Evolutionary conservation across 306 rosid species (phyloP).

Genomic region (Prunus armeniaca): DNA sequence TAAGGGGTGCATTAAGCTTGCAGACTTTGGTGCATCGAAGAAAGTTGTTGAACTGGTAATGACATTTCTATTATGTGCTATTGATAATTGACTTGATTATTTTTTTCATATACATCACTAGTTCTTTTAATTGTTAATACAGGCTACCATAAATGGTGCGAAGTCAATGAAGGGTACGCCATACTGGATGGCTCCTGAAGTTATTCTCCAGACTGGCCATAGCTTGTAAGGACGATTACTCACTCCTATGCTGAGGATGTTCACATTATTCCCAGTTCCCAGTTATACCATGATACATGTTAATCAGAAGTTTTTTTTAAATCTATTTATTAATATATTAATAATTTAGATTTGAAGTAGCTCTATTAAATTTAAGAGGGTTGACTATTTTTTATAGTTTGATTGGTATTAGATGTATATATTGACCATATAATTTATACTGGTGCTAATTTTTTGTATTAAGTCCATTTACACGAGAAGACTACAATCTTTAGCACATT

Average conservation of each 20-base stretch:
- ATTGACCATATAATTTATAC: not conserved
- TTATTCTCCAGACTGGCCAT: slow-evolving; percentile 90
- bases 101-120: slow-evolving; percentile 13
- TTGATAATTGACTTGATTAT: slow-evolving; percentile 13
- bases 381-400: not conserved
- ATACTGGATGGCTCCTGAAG: slow-evolving; percentile 99
- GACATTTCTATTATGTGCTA: slow-evolving; percentile 12
- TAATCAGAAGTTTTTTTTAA: not conserved
- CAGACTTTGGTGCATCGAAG: slow-evolving; percentile 96
- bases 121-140: slow-evolving; percentile 23
- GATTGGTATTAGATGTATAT: not conserved
- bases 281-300: not conserved
- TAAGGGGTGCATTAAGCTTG: slow-evolving; percentile 94
- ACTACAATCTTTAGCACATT: not conserved
- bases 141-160: slow-evolving; percentile 92
- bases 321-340: not conserved
- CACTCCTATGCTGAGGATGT: slow-evolving; percentile 4
- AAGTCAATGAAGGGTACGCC: slow-evolving; percentile 98
- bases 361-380: not conserved
- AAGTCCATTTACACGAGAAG: not conserved
- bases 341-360: not conserved
- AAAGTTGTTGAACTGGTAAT: slow-evolving; percentile 93
- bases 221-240: slow-evolving; percentile 63
- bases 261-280: not conserved
- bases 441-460: not conserved